Evolutionary conservation across 176 grass and related monocot species (phyloP).

Genomic region (Avena insularis): DNA sequence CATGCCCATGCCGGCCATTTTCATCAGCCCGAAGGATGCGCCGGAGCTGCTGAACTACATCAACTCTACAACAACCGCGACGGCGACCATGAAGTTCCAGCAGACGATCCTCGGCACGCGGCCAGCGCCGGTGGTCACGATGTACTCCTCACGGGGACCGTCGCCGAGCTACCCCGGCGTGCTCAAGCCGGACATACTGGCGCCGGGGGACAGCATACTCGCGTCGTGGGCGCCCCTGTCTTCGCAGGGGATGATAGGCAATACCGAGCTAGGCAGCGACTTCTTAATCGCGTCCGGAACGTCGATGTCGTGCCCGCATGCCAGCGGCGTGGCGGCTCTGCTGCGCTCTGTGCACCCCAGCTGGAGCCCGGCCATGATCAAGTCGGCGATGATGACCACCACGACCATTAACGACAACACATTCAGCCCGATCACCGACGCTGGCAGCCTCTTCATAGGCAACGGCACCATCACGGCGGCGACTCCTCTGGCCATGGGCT

Average conservation of each 20-base stretch:
- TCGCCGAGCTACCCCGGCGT: conserved; percentile 52
- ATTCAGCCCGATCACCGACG: conserved; percentile 48
- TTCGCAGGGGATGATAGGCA: conserved; percentile 22
- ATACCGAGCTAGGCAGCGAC: conserved; percentile 1
- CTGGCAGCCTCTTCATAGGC: neutral
- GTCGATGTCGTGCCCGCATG: conserved; percentile 81
- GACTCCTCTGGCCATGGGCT: conserved; percentile 67
- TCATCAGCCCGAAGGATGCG: conserved; percentile 48
- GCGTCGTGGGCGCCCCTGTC: conserved; percentile 42
- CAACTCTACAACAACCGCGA: conserved; percentile 40
- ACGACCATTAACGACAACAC: conserved; percentile 55
- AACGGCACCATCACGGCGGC: conserved; percentile 11
- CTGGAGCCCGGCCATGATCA: conserved; percentile 80
- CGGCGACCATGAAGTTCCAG: conserved; percentile 50
- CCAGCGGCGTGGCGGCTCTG: conserved; percentile 62
- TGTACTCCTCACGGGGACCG: conserved; percentile 65
- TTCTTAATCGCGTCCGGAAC: conserved; percentile 56
- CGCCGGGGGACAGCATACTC: conserved; percentile 56
- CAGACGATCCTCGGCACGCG: conserved; percentile 57
- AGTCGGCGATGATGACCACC: conserved; percentile 82
- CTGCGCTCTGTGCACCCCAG: conserved; percentile 42
- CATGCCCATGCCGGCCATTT: conserved; percentile 52
- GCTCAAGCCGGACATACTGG: conserved; percentile 73
- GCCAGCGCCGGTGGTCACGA: conserved; percentile 44
- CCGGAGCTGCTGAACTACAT: conserved; percentile 58